Evolutionary conservation across 805 yeast genomes (phyloP).

Genomic region (Candida pseudoglaebosa): DNA sequence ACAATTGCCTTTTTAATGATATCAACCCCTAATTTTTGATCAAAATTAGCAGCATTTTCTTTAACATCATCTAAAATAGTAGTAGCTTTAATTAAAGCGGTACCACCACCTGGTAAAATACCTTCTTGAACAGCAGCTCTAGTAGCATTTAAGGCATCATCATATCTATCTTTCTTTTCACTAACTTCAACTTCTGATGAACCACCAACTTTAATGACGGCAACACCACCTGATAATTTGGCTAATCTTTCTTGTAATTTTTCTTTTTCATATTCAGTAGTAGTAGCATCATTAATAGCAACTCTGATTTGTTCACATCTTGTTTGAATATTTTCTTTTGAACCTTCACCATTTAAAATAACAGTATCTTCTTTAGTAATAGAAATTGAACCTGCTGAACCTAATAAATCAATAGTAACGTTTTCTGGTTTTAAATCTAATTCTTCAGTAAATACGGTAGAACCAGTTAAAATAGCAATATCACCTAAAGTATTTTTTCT

Average conservation of each 20-base stretch:
- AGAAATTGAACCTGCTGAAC: constrained; percentile 87
- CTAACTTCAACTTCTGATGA: constrained; percentile 96
- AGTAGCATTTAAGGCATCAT: constrained; percentile 97
- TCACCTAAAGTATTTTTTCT: constrained; percentile 95
- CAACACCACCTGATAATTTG: constrained; percentile 96
- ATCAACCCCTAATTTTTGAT: constrained; percentile 93
- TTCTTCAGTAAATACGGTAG: constrained; percentile 89
- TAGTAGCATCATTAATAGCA: constrained; percentile 67
- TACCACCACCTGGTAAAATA: constrained; percentile 99
- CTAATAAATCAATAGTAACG: constrained; percentile 85
- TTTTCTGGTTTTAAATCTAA: constrained; percentile 93
- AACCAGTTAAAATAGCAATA: constrained; percentile 91
- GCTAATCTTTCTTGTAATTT: constrained; percentile 97
- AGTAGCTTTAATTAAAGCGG: constrained; percentile 93
- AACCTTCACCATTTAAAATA: constrained; percentile 87
- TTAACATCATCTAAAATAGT: constrained; percentile 64
- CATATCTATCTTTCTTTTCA: constrained; percentile 98
- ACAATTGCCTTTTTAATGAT: constrained; percentile 90
- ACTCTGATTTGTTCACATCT: constrained; percentile 94
- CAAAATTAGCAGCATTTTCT: constrained; percentile 73
- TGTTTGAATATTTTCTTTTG: constrained; percentile 70
- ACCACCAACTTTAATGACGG: constrained; percentile 97
- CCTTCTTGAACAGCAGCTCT: constrained; percentile 99
- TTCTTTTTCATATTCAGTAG: constrained; percentile 91
- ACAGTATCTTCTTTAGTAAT: constrained; percentile 96